These are phyloP conservation scores for Solanum infundibuliforme DNA, from an alignment of 257 asterid species.

Conservation along the genomic window DNA sequence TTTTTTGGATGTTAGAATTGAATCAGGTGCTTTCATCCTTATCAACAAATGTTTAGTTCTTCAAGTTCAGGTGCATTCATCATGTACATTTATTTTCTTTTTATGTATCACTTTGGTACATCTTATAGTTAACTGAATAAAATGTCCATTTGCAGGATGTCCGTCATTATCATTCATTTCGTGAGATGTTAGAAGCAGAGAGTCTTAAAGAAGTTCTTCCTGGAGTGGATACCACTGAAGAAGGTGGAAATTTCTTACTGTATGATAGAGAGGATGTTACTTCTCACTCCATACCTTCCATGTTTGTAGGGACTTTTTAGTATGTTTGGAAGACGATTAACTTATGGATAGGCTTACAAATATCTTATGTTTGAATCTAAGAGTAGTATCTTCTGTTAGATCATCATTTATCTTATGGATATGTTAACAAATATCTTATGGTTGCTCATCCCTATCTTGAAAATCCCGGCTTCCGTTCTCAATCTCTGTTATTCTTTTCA, in stretches of 20 bases:
- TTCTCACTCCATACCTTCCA: background rate
- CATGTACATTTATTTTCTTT: background rate
- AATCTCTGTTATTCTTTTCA: background rate
- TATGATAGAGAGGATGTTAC: background rate
- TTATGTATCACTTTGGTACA: background rate
- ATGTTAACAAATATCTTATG: background rate
- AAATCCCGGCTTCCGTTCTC: background rate
- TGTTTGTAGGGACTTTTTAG: background rate
- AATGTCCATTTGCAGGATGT: constrained; percentile 36
- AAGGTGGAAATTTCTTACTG: constrained; percentile 34
- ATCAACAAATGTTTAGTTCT: constrained; percentile 62
- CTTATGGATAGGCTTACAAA: background rate
- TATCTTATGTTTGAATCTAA: background rate
- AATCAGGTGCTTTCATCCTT: constrained; percentile 44
- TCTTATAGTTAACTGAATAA: background rate
- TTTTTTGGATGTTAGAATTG: constrained; percentile 39
- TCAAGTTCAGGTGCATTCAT: constrained; percentile 67
- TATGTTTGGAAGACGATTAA: background rate
- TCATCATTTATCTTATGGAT: background rate
- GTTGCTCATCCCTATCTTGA: background rate
- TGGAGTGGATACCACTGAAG: constrained; percentile 49
- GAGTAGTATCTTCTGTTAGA: background rate
- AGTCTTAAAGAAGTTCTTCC: constrained; percentile 66
- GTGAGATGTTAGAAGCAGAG: constrained; percentile 70
- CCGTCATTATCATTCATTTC: constrained; percentile 58